These are phyloP conservation scores for Lentinula boryana DNA, from an alignment of 768 basidiomycete species.

Conservation along the genomic window DNA sequence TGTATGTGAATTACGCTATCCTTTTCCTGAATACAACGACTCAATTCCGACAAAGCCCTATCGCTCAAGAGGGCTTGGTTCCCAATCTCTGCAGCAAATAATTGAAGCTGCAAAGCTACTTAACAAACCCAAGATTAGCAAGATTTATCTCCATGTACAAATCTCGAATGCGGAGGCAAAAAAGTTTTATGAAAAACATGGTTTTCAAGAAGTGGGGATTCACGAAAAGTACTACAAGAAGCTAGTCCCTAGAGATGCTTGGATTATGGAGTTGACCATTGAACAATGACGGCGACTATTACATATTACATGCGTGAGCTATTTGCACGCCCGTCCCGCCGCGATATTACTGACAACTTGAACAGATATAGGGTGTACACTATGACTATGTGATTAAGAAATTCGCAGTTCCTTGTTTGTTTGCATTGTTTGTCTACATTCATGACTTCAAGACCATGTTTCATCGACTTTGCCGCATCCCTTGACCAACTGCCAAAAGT, in stretches of 20 bases:
- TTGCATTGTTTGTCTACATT: neutral
- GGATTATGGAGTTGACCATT: constrained; percentile 67
- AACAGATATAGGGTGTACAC: constrained; percentile 2
- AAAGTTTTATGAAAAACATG: constrained; percentile 78
- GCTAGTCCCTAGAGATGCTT: constrained; percentile 77
- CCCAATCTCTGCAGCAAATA: constrained; percentile 63
- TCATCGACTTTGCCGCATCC: constrained; percentile 71
- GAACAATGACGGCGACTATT: constrained; percentile 14
- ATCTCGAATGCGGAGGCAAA: constrained; percentile 74
- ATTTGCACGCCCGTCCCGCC: neutral
- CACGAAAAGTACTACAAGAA: constrained; percentile 87
- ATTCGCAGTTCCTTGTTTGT: neutral
- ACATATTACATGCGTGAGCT: constrained; percentile 4
- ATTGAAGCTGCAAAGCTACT: constrained; percentile 56
- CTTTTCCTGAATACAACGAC: constrained; percentile 2
- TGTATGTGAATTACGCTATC: constrained; percentile 38
- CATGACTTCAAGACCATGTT: constrained; percentile 24
- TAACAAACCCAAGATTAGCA: constrained; percentile 54
- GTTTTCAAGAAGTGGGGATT: constrained; percentile 62
- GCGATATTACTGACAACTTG: neutral
- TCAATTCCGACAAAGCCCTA: constrained; percentile 56
- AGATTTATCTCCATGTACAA: constrained; percentile 84
- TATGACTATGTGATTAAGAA: neutral
- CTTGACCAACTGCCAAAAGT: constrained; percentile 58
- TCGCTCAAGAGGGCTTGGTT: constrained; percentile 72